These are phyloP conservation scores for Kwoniella pini DNA, from an alignment of 768 basidiomycete species.

Conservation along the genomic window DNA sequence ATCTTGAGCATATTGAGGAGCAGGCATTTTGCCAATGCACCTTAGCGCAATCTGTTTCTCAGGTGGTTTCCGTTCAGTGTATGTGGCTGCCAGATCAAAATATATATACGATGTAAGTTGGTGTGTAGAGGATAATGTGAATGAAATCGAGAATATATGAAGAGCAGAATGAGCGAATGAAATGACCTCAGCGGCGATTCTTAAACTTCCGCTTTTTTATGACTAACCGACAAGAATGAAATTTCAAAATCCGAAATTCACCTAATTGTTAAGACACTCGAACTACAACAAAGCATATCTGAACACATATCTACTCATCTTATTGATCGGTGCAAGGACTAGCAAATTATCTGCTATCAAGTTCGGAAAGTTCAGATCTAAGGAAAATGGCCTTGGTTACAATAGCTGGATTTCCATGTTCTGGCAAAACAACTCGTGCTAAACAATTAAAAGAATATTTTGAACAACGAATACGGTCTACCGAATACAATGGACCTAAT, in stretches of 20 bases:
- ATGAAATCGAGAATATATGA: too few species aligned
- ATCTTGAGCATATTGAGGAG: conserved; percentile 14
- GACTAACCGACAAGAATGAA: conserved; percentile 1
- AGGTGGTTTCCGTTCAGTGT: too few species aligned
- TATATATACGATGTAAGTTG: not conserved
- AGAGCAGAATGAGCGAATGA: not conserved
- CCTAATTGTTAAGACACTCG: too few species aligned
- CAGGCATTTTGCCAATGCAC: conserved; percentile 8
- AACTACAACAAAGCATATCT: too few species aligned
- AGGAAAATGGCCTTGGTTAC: conserved; percentile 86
- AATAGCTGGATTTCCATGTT: conserved; percentile 80
- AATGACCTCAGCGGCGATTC: conserved; percentile 12
- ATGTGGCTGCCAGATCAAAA: too few species aligned
- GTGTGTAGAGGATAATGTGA: not conserved
- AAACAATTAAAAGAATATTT: conserved; percentile 66
- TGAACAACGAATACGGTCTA: conserved; percentile 59
- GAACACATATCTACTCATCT: too few species aligned
- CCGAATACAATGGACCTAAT: conserved; percentile 62
- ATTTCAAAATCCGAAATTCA: too few species aligned
- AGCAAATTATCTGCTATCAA: too few species aligned
- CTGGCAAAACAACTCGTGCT: conserved; percentile 80
- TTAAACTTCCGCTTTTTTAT: not conserved
- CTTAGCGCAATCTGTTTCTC: too few species aligned
- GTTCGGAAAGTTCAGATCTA: too few species aligned
- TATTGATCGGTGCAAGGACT: too few species aligned